These are phyloP conservation scores for Cyberlindnera maclurae DNA, from an alignment of 805 yeast species.

Conservation along the genomic window DNA sequence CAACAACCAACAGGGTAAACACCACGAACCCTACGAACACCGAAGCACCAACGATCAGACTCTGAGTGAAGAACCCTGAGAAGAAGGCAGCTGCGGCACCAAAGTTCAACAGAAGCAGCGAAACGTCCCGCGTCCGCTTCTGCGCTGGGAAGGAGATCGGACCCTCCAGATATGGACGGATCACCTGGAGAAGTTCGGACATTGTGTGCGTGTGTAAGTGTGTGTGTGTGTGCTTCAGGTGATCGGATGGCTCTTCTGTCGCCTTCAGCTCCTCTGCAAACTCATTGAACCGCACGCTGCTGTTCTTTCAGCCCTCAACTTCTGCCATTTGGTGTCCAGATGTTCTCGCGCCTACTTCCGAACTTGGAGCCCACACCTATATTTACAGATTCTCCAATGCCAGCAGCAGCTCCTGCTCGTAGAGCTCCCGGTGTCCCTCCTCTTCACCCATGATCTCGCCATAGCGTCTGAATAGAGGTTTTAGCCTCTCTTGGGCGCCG, in stretches of 20 bases:
- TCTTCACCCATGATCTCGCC: slow-evolving; percentile 44
- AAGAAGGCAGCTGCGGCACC: slow-evolving; percentile 10
- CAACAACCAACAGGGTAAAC: slow-evolving; percentile 7
- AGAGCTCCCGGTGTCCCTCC: slow-evolving; percentile 9
- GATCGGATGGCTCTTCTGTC: too few relatives aligned
- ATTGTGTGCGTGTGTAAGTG: slow-evolving; percentile 1
- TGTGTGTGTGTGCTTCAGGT: background rate
- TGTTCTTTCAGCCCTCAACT: too few relatives aligned
- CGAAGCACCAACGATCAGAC: slow-evolving; percentile 1
- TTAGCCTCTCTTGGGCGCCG: slow-evolving; percentile 33
- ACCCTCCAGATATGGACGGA: slow-evolving; percentile 12
- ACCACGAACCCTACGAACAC: slow-evolving; percentile 2
- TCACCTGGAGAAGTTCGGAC: slow-evolving; percentile 3
- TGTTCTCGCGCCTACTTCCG: too few relatives aligned
- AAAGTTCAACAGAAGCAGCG: slow-evolving; percentile 3
- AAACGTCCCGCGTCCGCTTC: slow-evolving; percentile 4
- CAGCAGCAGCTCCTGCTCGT: slow-evolving; percentile 11
- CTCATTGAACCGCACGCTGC: too few relatives aligned
- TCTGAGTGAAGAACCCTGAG: slow-evolving; percentile 10
- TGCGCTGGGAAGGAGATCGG: slow-evolving; percentile 17
- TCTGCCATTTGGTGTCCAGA: too few relatives aligned
- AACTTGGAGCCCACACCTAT: too few relatives aligned
- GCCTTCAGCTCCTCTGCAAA: too few relatives aligned
- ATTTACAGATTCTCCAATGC: slow-evolving; percentile 12
- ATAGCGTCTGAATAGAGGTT: slow-evolving; percentile 37